phyloP scores from a whole-genome alignment of 2,329 filamentous ascomycete species.

The Diaporthe sp. region DNA sequence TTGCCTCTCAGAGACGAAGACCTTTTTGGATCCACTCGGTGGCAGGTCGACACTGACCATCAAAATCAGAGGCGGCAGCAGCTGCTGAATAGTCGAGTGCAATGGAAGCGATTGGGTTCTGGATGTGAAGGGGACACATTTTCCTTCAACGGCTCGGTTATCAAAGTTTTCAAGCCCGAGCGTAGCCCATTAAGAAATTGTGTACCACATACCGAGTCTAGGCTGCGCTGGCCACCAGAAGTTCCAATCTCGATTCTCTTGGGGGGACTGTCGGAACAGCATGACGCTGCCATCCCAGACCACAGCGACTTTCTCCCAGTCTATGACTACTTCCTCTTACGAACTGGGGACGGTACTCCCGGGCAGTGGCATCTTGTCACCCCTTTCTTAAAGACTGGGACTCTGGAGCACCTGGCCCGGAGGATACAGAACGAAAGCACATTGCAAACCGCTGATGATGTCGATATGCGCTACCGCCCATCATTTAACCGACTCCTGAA shows the following conservation, averaged over 20 bases:
- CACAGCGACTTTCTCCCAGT: constrained; percentile 48
- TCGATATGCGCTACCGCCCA: constrained; percentile 49
- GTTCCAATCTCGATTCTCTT: constrained; percentile 50
- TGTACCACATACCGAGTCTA: constrained; percentile 40
- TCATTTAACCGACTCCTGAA: constrained; percentile 49
- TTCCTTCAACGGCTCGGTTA: constrained; percentile 47
- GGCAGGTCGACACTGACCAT: not conserved
- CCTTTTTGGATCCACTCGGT: constrained; percentile 10
- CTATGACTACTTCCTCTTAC: constrained; percentile 50
- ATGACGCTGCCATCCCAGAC: constrained; percentile 18
- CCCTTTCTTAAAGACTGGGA: constrained; percentile 47
- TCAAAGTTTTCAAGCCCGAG: constrained; percentile 49
- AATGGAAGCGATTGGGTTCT: constrained; percentile 49
- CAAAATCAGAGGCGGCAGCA: not conserved
- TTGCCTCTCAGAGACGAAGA: constrained; percentile 17
- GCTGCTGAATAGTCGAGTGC: constrained; percentile 43
- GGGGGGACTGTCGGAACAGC: constrained; percentile 44
- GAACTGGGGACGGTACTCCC: constrained; percentile 3
- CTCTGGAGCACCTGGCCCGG: constrained; percentile 46
- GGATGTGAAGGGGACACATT: constrained; percentile 52
- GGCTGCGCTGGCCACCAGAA: constrained; percentile 50
- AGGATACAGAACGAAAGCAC: constrained; percentile 42
- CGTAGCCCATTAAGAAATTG: constrained; percentile 52
- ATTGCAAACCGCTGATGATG: constrained; percentile 44
- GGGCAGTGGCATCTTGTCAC: constrained; percentile 50